These are phyloP conservation scores for Astragalus membranaceus DNA, from an alignment of 306 rosid genomes.

Conservation along the genomic window DNA sequence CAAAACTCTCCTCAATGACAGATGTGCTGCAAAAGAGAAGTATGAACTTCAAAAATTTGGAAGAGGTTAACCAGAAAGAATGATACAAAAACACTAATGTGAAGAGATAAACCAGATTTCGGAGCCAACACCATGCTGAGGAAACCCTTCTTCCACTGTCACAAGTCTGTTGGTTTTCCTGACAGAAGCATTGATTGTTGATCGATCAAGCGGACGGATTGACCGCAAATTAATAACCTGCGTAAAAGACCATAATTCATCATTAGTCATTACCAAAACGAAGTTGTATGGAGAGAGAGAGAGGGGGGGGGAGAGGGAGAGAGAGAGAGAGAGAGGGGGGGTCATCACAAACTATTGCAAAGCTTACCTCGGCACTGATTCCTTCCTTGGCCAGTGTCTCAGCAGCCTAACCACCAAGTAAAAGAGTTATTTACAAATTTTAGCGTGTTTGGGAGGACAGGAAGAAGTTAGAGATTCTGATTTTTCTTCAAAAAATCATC, in stretches of 20 bases:
- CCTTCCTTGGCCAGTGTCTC: constrained; percentile 86
- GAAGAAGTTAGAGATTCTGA: neutral
- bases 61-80: constrained; percentile 8
- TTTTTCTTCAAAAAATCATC: neutral
- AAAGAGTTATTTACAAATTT: constrained; percentile 17
- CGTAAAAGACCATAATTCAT: neutral
- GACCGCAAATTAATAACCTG: constrained; percentile 90
- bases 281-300: neutral
- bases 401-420: constrained; percentile 69
- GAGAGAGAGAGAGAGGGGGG: neutral
- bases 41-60: neutral
- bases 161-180: constrained; percentile 90
- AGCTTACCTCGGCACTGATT: constrained; percentile 86
- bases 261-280: neutral
- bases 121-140: constrained; percentile 99
- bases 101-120: constrained; percentile 77
- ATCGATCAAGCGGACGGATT: constrained; percentile 90
- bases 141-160: constrained; percentile 98
- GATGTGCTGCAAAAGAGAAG: constrained; percentile 61
- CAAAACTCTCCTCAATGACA: constrained; percentile 91
- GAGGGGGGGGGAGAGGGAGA: neutral
- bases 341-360: constrained; percentile 5
- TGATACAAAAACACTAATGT: neutral
- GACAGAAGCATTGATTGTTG: constrained; percentile 86
- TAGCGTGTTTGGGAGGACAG: neutral